These are phyloP conservation scores for Kodamaea kakaduensis DNA, from an alignment of 805 yeast species.

Conservation along the genomic window DNA sequence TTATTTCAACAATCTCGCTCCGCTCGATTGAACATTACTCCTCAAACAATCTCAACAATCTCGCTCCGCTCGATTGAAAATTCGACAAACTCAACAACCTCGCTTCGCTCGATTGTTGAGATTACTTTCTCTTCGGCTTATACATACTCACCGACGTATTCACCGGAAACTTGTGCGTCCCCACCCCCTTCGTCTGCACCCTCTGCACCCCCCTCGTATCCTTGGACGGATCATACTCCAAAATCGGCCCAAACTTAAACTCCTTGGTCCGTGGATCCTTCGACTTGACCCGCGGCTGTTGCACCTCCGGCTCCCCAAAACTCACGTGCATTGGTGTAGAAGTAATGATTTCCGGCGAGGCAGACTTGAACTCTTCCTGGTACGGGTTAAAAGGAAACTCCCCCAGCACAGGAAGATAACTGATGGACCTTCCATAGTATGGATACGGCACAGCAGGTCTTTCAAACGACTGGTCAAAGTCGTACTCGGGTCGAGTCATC, in stretches of 20 bases:
- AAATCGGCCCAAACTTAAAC: constrained; percentile 38
- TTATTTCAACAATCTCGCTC: no score
- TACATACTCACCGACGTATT: constrained; percentile 32
- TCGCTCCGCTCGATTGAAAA: no score
- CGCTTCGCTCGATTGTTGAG: no score
- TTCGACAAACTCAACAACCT: no score
- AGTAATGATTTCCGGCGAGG: background rate
- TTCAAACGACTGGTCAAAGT: no score
- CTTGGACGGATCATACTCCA: constrained; percentile 39
- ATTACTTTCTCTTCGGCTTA: constrained; percentile 28
- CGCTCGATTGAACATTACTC: no score
- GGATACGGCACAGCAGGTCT: no score
- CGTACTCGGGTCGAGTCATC: no score
- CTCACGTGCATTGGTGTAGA: background rate
- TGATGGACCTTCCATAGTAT: no score
- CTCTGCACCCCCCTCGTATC: constrained; percentile 17
- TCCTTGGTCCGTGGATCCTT: constrained; percentile 23
- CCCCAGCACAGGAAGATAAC: no score
- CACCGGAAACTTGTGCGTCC: constrained; percentile 28
- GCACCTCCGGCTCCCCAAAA: background rate
- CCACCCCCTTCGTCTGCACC: constrained; percentile 17
- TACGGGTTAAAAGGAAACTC: background rate
- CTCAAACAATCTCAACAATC: no score
- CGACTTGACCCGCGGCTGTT: constrained; percentile 12
- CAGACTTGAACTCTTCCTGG: background rate